Conservation (phyloP, 106 monocot genomes). For the Gastrodia elata region DNA sequence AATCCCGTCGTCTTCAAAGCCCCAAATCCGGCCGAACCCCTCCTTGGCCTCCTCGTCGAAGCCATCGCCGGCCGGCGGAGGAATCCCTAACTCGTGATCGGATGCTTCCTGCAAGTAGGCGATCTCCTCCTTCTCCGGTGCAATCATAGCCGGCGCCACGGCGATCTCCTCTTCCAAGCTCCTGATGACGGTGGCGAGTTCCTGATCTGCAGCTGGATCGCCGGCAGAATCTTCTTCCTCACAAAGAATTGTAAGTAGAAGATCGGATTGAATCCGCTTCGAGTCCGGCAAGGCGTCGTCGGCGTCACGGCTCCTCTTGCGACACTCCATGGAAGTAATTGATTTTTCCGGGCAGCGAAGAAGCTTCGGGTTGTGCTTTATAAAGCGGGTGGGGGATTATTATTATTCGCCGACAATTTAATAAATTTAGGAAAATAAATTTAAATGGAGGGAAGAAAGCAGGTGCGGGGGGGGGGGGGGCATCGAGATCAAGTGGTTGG, state of each 20-base stretch:
- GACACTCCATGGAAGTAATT: not conserved
- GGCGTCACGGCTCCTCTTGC: slow-evolving; percentile 10
- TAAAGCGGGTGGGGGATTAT: not conserved
- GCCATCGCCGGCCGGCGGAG: slow-evolving; percentile 14
- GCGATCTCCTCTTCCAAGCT: slow-evolving; percentile 38
- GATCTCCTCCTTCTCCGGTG: slow-evolving; percentile 8
- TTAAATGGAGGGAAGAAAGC: too few species aligned
- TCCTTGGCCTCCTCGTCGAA: not conserved
- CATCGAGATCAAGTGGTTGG: not conserved
- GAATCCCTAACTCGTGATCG: slow-evolving; percentile 49
- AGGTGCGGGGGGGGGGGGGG: not conserved
- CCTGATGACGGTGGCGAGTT: slow-evolving; percentile 34
- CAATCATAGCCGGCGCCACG: not conserved
- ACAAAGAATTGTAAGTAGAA: slow-evolving; percentile 21
- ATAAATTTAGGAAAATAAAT: not conserved
- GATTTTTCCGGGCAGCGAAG: not conserved
- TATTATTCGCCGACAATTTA: not conserved
- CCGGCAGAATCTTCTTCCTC: slow-evolving; percentile 12
- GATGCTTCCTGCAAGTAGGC: slow-evolving; percentile 41
- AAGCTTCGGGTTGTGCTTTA: not conserved
- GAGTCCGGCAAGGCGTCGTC: not conserved
- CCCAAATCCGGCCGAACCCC: slow-evolving; percentile 25
- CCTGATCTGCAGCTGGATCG: slow-evolving; percentile 4
- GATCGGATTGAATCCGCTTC: slow-evolving; percentile 14
- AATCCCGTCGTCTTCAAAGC: slow-evolving; percentile 8